Percentiles rank a stretch among this genome's conserved stretches.
Conservation (phyloP, 495 filamentous ascomycete species). For the Lophium mytilinum region DNA sequence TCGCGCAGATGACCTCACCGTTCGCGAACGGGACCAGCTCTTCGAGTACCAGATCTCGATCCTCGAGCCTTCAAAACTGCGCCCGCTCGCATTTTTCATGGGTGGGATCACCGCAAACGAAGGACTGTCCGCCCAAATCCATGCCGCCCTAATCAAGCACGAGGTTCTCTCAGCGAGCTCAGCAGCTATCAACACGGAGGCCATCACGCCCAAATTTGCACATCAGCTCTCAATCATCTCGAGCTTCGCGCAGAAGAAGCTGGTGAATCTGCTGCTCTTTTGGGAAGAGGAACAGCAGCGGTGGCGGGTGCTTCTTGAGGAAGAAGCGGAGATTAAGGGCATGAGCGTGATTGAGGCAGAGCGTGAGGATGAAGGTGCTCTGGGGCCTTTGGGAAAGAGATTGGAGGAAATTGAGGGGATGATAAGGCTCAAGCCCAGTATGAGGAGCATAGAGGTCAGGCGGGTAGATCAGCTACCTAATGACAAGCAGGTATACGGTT, state of each 20-base stretch:
- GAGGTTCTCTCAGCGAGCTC: constrained; percentile 13
- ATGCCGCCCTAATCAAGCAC: constrained; percentile 23
- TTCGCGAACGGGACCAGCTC: constrained; percentile 23
- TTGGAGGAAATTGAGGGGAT: constrained; percentile 8
- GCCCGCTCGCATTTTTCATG: constrained; percentile 16
- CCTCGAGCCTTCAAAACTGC: constrained; percentile 20
- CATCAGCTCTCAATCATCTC: constrained; percentile 23
- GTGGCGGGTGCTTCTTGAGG: constrained; percentile 24
- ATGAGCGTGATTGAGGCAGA: constrained; percentile 2
- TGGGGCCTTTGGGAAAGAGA: constrained; percentile 3
- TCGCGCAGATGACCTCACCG: constrained; percentile 13
- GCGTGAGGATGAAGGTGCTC: neutral
- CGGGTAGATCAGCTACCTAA: neutral
- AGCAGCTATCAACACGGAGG: constrained; percentile 17
- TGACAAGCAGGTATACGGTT: neutral
- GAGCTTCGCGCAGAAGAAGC: constrained; percentile 27
- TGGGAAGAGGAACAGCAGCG: constrained; percentile 33
- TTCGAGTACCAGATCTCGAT: constrained; percentile 24
- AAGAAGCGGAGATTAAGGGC: constrained; percentile 23
- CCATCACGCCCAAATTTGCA: constrained; percentile 23
- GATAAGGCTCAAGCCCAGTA: constrained; percentile 8
- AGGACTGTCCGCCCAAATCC: constrained; percentile 14
- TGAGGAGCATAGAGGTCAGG: constrained; percentile 4
- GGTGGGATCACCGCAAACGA: constrained; percentile 18
- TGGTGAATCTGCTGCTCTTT: constrained; percentile 31